Evolutionary conservation across 176 grass and related monocot species (phyloP).

Genomic region (Aegilops sharonensis): DNA sequence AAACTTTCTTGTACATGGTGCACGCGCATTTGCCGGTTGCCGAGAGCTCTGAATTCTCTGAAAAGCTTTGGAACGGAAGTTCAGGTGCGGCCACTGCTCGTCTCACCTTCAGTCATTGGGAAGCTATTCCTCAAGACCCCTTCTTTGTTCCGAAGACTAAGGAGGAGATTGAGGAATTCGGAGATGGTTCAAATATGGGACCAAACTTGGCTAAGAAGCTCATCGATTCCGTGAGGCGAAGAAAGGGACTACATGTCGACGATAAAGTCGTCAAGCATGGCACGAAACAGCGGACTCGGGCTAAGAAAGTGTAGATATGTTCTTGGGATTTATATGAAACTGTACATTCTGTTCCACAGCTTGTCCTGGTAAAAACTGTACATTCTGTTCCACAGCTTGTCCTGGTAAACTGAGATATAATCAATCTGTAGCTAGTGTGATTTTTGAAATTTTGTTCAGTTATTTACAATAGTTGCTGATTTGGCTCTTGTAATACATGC

Average conservation of each 20-base stretch:
- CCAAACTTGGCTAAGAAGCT: conserved; percentile 82
- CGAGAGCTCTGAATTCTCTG: conserved; percentile 74
- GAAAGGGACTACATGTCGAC: conserved; percentile 85
- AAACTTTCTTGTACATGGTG: conserved; percentile 73
- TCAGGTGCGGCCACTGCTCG: conserved; percentile 76
- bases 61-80: conserved; percentile 64
- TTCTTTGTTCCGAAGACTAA: conserved; percentile 83
- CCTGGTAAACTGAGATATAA: conserved; percentile 17
- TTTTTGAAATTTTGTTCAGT: background rate
- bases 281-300: conserved; percentile 85
- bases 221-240: conserved; percentile 83
- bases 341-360: conserved; percentile 2
- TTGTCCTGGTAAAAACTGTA: conserved; percentile 23
- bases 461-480: background rate
- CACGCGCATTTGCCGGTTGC: conserved; percentile 78
- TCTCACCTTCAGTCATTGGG: conserved; percentile 89
- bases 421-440: background rate
- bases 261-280: conserved; percentile 95
- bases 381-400: conserved; percentile 9
- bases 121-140: conserved; percentile 65
- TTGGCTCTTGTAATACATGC: background rate
- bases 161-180: conserved; percentile 88
- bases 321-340: background rate
- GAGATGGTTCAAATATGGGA: conserved; percentile 81
- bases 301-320: conserved; percentile 74